These are phyloP conservation scores for Coemansia sp. DNA, from an alignment of 192 early-diverging fungal genomes.

Conservation along the genomic window DNA sequence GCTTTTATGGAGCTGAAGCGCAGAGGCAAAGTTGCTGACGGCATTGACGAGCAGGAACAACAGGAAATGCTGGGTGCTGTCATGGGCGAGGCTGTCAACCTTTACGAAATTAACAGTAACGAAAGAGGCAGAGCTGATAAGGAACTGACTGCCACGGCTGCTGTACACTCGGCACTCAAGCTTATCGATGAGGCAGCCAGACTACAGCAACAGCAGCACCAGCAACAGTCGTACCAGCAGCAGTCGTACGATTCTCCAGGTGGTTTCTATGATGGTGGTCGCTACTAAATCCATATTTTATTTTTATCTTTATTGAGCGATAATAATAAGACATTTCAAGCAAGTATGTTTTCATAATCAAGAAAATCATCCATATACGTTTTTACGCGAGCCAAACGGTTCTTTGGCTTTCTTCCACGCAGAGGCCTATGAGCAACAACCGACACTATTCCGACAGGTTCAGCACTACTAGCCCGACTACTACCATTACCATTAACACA, in stretches of 20 bases:
- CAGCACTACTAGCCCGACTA: slow-evolving; percentile 42
- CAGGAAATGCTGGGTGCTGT: slow-evolving; percentile 47
- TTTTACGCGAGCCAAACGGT: not conserved
- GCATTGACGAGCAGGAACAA: slow-evolving; percentile 29
- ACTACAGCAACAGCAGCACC: slow-evolving; percentile 4
- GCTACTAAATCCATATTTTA: slow-evolving; percentile 6
- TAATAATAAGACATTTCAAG: not conserved
- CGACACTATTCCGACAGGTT: slow-evolving; percentile 5
- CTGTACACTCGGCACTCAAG: slow-evolving; percentile 44
- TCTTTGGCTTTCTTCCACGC: slow-evolving; percentile 41
- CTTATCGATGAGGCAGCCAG: slow-evolving; percentile 40
- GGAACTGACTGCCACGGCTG: slow-evolving; percentile 38
- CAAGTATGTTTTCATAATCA: slow-evolving; percentile 32
- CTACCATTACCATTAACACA: slow-evolving; percentile 10
- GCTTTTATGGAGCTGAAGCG: slow-evolving; percentile 33
- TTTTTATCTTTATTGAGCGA: not conserved
- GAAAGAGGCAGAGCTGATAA: slow-evolving; percentile 35
- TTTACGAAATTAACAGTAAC: slow-evolving; percentile 20
- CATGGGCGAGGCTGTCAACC: slow-evolving; percentile 39
- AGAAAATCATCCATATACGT: slow-evolving; percentile 42
- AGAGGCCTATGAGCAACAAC: slow-evolving; percentile 23
- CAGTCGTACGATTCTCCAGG: slow-evolving; percentile 4
- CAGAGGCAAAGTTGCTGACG: not conserved
- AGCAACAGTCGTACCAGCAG: slow-evolving; percentile 1
- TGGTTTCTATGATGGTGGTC: slow-evolving; percentile 10